Evolutionary conservation across 768 basidiomycete genomes (phyloP).

Genomic region (Leccinum truebloodii): DNA sequence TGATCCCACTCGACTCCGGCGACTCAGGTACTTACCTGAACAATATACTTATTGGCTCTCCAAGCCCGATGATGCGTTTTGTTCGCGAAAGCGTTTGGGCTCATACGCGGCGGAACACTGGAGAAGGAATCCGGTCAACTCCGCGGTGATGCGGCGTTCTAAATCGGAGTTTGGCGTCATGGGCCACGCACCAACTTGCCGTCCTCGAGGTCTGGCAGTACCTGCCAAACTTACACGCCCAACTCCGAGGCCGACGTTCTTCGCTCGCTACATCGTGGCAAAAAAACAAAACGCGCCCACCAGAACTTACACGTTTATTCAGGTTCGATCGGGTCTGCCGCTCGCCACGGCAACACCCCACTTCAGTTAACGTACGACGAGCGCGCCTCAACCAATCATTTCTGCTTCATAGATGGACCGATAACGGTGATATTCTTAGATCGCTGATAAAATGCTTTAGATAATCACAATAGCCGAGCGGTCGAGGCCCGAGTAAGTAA

Average conservation of each 20-base stretch:
- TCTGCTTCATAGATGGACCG: conserved; percentile 15
- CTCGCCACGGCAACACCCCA: conserved; percentile 15
- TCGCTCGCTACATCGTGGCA: neutral
- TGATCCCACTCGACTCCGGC: neutral
- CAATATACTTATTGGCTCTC: neutral
- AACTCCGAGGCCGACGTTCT: conserved; percentile 1
- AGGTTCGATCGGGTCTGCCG: neutral
- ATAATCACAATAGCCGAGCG: neutral
- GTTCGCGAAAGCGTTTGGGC: neutral
- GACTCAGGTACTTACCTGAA: neutral
- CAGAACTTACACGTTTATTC: neutral
- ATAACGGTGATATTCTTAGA: conserved; percentile 1
- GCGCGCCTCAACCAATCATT: conserved; percentile 2
- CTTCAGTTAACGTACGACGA: conserved; percentile 4
- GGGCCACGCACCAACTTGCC: too few relatives aligned
- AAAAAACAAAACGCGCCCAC: too few relatives aligned
- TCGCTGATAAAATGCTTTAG: neutral
- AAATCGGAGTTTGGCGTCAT: neutral
- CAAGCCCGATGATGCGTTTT: neutral
- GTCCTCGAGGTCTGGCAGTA: neutral
- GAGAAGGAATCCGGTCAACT: neutral
- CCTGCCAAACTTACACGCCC: neutral
- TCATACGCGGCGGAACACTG: neutral
- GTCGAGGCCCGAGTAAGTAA: neutral
- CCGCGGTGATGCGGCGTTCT: neutral